Conservation (phyloP, 352 stramenopile species). For the Phytopythium boreale region DNA sequence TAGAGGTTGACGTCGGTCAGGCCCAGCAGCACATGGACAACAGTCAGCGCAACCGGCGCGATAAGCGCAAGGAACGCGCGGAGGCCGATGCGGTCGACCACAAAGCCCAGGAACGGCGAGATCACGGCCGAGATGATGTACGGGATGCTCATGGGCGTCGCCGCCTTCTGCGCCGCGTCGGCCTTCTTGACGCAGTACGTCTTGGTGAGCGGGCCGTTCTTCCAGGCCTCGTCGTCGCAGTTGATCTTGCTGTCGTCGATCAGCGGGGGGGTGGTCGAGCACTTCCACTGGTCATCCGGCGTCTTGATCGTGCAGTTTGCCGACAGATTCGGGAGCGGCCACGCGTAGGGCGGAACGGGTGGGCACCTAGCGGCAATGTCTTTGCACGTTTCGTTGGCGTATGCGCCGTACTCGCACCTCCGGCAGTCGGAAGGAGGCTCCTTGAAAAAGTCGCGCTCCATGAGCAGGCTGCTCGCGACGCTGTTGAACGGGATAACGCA, state of each 20-base stretch:
- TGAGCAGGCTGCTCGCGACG: slow-evolving; percentile 89
- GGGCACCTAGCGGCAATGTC: slow-evolving; percentile 49
- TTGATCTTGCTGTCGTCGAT: slow-evolving; percentile 76
- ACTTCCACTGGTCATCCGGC: slow-evolving; percentile 58
- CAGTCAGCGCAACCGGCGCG: slow-evolving; percentile 69
- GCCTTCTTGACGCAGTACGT: slow-evolving; percentile 63
- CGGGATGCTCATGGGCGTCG: slow-evolving; percentile 90
- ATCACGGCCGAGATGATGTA: slow-evolving; percentile 91
- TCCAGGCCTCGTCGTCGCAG: slow-evolving; percentile 72
- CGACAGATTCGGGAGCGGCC: slow-evolving; percentile 66
- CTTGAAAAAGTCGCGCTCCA: slow-evolving; percentile 90
- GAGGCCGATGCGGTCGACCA: slow-evolving; percentile 89
- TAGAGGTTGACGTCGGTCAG: slow-evolving; percentile 73
- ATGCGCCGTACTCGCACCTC: slow-evolving; percentile 57
- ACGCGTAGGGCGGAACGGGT: slow-evolving; percentile 65
- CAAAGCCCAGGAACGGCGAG: slow-evolving; percentile 87
- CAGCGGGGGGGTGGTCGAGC: slow-evolving; percentile 46
- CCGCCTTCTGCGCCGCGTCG: slow-evolving; percentile 58
- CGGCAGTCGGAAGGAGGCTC: slow-evolving; percentile 42
- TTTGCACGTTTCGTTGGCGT: slow-evolving; percentile 49
- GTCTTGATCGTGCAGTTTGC: slow-evolving; percentile 69
- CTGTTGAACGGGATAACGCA: slow-evolving; percentile 95
- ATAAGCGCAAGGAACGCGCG: slow-evolving; percentile 80
- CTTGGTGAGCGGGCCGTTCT: slow-evolving; percentile 49
- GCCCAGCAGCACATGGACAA: slow-evolving; percentile 86